phyloP scores from a whole-genome alignment of 306 rosid genomes.

The Cicer arietinum region DNA sequence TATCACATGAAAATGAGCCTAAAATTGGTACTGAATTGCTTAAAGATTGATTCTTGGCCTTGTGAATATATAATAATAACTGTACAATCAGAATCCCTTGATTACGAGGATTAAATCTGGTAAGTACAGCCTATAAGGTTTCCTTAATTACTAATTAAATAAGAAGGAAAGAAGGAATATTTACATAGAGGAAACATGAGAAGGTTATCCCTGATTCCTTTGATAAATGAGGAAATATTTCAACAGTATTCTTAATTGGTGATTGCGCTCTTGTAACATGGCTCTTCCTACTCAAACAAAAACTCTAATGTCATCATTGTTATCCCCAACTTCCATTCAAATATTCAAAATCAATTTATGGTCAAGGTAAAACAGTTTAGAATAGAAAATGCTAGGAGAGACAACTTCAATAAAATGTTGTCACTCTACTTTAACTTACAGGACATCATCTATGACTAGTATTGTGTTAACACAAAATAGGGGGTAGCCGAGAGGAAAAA shows the following conservation, averaged over 20 bases:
- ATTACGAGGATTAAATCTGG: neutral
- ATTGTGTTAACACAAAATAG: too few species aligned
- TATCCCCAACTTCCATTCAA: too few species aligned
- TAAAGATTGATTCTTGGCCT: neutral
- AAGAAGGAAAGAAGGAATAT: neutral
- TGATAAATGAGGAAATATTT: neutral
- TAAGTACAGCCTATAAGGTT: neutral
- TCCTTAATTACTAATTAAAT: neutral
- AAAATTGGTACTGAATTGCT: slow-evolving; percentile 14
- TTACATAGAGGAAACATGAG: neutral
- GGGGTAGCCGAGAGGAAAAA: too few species aligned
- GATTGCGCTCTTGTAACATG: neutral
- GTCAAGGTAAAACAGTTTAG: too few species aligned
- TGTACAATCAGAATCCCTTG: neutral
- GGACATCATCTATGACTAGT: too few species aligned
- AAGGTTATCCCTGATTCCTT: neutral
- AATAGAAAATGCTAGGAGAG: too few species aligned
- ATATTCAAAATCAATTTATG: too few species aligned
- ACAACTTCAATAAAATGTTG: too few species aligned
- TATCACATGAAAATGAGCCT: neutral
- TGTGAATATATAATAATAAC: neutral
- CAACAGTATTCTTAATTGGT: neutral
- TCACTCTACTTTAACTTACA: too few species aligned
- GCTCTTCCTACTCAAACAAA: too few species aligned
- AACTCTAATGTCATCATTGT: too few species aligned